Percentiles rank a stretch among this genome's conserved stretches.
These are phyloP conservation scores for Amoebophrya sp. DNA, from an alignment of 169 alveolate species.

Conservation along the genomic window DNA sequence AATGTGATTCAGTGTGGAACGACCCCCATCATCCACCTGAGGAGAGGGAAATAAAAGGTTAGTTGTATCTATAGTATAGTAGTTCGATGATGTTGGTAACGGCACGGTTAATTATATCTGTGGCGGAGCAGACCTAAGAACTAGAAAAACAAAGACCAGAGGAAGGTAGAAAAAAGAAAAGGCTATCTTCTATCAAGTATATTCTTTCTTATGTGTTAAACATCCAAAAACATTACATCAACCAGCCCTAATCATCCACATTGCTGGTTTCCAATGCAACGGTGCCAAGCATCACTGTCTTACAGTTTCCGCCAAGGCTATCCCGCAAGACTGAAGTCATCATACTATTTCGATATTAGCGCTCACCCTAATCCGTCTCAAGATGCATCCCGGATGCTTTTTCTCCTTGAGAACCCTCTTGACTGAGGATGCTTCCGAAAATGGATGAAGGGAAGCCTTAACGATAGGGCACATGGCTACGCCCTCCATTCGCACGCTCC, in stretches of 20 bases:
- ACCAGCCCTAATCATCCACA: constrained; percentile 39
- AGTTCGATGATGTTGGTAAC: neutral
- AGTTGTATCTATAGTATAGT: neutral
- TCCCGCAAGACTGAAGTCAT: constrained; percentile 87
- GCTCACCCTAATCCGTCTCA: constrained; percentile 21
- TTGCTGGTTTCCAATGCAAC: constrained; percentile 57
- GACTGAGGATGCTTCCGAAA: neutral
- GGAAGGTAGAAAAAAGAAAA: neutral
- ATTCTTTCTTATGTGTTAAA: constrained; percentile 62
- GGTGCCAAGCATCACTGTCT: constrained; percentile 83
- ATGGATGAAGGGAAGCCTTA: neutral
- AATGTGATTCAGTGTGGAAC: neutral
- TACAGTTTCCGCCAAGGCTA: constrained; percentile 88
- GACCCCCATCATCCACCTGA: neutral
- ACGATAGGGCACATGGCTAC: constrained; percentile 12
- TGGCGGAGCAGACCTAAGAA: neutral
- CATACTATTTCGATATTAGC: constrained; percentile 76
- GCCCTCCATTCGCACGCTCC: constrained; percentile 40
- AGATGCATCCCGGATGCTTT: too few species aligned
- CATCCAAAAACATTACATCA: constrained; percentile 68
- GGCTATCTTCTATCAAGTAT: neutral
- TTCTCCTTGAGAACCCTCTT: too few species aligned
- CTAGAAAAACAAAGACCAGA: neutral
- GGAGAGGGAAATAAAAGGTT: neutral
- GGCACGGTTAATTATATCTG: neutral